Conservation (phyloP, 1,139 yeast species). For the Suhomyces anneliseae region DNA sequence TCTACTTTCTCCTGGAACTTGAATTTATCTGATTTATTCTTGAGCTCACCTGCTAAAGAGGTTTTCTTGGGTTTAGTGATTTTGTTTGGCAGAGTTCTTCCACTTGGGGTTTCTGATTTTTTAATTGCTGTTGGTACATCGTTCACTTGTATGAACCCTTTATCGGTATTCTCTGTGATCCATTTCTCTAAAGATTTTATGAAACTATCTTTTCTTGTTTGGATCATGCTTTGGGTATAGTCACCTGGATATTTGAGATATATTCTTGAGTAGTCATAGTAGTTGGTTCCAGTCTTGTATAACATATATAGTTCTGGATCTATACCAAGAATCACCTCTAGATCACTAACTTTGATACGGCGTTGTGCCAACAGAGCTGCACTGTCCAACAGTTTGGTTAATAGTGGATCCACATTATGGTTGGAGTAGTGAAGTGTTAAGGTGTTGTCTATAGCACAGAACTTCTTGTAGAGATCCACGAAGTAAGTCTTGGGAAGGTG, state of each 20-base stretch:
- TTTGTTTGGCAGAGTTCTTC: constrained; percentile 18
- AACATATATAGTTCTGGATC: constrained; percentile 18
- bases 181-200: constrained; percentile 8
- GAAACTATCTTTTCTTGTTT: constrained; percentile 10
- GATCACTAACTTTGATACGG: constrained; percentile 17
- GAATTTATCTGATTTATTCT: constrained; percentile 35
- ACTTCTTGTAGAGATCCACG: constrained; percentile 8
- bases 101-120: not conserved
- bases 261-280: constrained; percentile 6
- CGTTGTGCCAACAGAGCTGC: constrained; percentile 21
- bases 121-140: constrained; percentile 6
- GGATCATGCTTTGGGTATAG: constrained; percentile 6
- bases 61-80: constrained; percentile 20
- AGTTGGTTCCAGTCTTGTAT: constrained; percentile 8
- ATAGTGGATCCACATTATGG: constrained; percentile 26
- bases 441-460: constrained; percentile 26
- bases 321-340: constrained; percentile 20
- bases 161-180: constrained; percentile 11
- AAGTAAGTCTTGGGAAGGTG: constrained; percentile 5
- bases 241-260: constrained; percentile 12
- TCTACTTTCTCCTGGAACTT: constrained; percentile 29
- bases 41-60: constrained; percentile 17
- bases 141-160: not conserved
- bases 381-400: constrained; percentile 20
- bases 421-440: constrained; percentile 27